These are phyloP conservation scores for Clonostachys chloroleuca DNA, from an alignment of 2,329 filamentous ascomycete species.

Conservation along the genomic window DNA sequence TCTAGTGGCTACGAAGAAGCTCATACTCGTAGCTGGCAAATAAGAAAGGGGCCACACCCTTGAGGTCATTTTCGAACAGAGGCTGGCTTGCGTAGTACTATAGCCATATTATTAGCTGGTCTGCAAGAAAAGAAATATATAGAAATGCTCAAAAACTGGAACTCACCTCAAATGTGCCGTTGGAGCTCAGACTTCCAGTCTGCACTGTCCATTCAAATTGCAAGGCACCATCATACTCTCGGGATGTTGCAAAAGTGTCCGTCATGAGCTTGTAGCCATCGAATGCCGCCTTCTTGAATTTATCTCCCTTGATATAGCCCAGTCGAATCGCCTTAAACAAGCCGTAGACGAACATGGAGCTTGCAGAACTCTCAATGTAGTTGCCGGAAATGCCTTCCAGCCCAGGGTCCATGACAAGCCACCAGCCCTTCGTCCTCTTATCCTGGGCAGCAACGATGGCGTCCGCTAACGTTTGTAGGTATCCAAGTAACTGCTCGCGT, in stretches of 20 bases:
- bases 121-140: neutral
- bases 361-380: slow-evolving; percentile 56
- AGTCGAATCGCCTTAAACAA: slow-evolving; percentile 34
- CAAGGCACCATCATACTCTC: slow-evolving; percentile 38
- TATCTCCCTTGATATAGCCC: slow-evolving; percentile 13
- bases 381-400: slow-evolving; percentile 44
- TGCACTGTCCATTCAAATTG: slow-evolving; percentile 46
- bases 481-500: slow-evolving; percentile 25
- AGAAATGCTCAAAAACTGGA: slow-evolving; percentile 13
- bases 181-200: slow-evolving; percentile 43
- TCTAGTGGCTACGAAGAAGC: neutral
- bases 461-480: slow-evolving; percentile 31
- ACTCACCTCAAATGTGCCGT: slow-evolving; percentile 45
- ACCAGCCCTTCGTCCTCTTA: slow-evolving; percentile 44
- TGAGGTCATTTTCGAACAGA: slow-evolving; percentile 14
- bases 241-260: slow-evolving; percentile 33
- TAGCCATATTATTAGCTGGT: slow-evolving; percentile 5
- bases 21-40: slow-evolving; percentile 16
- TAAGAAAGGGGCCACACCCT: slow-evolving; percentile 14
- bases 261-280: slow-evolving; percentile 18
- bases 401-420: slow-evolving; percentile 48
- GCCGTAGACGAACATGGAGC: slow-evolving; percentile 53
- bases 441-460: slow-evolving; percentile 37
- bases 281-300: slow-evolving; percentile 19
- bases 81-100: slow-evolving; percentile 20